These are phyloP conservation scores for Prunus salicina DNA, from an alignment of 306 rosid genomes.

Conservation along the genomic window DNA sequence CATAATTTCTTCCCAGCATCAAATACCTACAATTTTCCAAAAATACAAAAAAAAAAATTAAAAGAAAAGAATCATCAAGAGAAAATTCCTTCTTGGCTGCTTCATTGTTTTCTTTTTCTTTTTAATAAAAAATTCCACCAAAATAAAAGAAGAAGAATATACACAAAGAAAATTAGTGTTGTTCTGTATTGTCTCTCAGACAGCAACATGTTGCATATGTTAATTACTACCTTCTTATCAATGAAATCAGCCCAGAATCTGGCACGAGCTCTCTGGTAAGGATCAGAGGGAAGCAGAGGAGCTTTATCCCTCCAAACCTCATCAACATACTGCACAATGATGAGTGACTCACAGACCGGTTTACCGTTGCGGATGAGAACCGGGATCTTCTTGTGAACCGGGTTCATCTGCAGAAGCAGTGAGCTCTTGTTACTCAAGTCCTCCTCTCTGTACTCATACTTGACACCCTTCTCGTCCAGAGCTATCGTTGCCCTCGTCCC, in stretches of 20 bases:
- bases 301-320: constrained; percentile 31
- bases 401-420: constrained; percentile 50
- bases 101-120: no score
- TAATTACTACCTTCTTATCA: constrained; percentile 31
- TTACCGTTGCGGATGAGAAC: constrained; percentile 61
- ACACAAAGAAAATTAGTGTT: no score
- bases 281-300: constrained; percentile 37
- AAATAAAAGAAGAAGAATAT: no score
- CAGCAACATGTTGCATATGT: no score
- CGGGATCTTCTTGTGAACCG: constrained; percentile 48
- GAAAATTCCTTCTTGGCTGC: no score
- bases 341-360: constrained; percentile 47
- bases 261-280: constrained; percentile 37
- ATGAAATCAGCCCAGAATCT: constrained; percentile 49
- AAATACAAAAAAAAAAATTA: no score
- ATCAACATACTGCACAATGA: constrained; percentile 40
- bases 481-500: constrained; percentile 20
- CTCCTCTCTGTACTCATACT: constrained; percentile 35
- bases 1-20: constrained; percentile 29
- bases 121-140: no score
- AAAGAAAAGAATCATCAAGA: no score
- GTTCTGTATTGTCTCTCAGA: no score
- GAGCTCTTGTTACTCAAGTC: constrained; percentile 40
- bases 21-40: constrained; percentile 17
- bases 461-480: constrained; percentile 32